A percentile compares a stretch with the other conserved stretches of the same genome.
phyloP scores from a whole-genome alignment of 768 basidiomycete species.

The Leccinum sublutescens region DNA sequence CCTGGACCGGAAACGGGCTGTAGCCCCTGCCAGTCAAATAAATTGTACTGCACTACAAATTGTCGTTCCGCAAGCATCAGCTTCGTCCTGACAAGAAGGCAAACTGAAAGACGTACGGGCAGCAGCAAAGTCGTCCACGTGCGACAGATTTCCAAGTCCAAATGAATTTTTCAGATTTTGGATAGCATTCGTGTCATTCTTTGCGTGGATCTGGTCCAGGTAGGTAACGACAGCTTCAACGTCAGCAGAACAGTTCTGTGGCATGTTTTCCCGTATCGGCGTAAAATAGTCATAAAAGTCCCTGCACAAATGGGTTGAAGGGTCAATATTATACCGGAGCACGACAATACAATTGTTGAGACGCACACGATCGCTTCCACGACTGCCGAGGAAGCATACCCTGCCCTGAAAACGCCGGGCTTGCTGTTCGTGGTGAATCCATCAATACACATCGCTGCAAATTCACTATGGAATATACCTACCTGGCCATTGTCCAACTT shows the following conservation, averaged over 20 bases:
- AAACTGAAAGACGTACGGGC: conserved; percentile 37
- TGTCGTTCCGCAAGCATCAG: conserved; percentile 22
- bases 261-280: conserved; percentile 66
- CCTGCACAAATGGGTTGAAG: conserved; percentile 9
- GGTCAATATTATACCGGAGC: not conserved
- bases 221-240: conserved; percentile 61
- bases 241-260: conserved; percentile 71
- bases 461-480: conserved; percentile 15
- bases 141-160: conserved; percentile 54
- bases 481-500: conserved; percentile 72
- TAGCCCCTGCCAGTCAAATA: conserved; percentile 66
- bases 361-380: conserved; percentile 44
- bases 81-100: too few relatives aligned
- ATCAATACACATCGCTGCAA: not conserved
- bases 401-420: conserved; percentile 41
- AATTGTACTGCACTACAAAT: conserved; percentile 47
- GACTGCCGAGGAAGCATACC: conserved; percentile 46
- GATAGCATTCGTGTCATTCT: conserved; percentile 45
- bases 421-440: conserved; percentile 27
- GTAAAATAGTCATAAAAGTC: conserved; percentile 57
- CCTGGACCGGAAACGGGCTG: conserved; percentile 49
- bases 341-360: not conserved
- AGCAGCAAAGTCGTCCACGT: conserved; percentile 66
- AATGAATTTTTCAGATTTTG: conserved; percentile 55
- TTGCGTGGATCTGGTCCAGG: conserved; percentile 55